phyloP scores from a whole-genome alignment of 1,139 yeast genomes.

The Pichia sp. region DNA sequence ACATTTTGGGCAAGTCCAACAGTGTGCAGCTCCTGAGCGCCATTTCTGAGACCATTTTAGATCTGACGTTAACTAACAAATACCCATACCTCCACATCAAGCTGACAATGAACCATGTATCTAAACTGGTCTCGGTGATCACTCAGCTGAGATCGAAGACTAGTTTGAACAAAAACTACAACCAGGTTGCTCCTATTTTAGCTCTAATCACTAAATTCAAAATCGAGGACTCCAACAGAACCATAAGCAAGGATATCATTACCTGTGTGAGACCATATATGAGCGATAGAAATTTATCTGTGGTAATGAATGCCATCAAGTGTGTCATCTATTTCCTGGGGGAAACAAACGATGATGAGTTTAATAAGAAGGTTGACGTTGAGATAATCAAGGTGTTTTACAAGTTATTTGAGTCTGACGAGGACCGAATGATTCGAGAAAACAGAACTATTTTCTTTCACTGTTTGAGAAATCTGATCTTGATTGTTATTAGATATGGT shows the following conservation, averaged over 20 bases:
- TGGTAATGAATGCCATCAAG: slow-evolving; percentile 13
- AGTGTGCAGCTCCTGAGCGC: slow-evolving; percentile 1
- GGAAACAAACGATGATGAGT: not conserved
- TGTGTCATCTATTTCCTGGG: slow-evolving; percentile 8
- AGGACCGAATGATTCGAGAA: not conserved
- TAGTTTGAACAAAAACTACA: not conserved
- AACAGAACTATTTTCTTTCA: slow-evolving; percentile 10
- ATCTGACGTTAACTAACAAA: slow-evolving; percentile 6
- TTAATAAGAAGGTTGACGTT: not conserved
- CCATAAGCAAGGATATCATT: slow-evolving; percentile 7
- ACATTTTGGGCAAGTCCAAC: not conserved
- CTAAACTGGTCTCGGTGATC: slow-evolving; percentile 2
- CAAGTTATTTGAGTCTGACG: not conserved
- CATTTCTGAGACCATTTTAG: slow-evolving; percentile 6
- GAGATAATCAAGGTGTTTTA: slow-evolving; percentile 1
- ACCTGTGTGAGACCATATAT: slow-evolving; percentile 12
- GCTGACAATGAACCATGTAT: slow-evolving; percentile 2
- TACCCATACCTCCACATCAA: slow-evolving; percentile 6
- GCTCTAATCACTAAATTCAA: slow-evolving; percentile 6
- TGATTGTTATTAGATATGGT: slow-evolving; percentile 10
- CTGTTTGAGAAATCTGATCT: slow-evolving; percentile 13
- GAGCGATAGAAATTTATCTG: not conserved
- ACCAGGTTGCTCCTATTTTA: slow-evolving; percentile 5
- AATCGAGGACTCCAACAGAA: not conserved
- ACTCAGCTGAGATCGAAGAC: slow-evolving; percentile 1